A percentile compares a stretch with the other conserved stretches of the same genome.
Evolutionary conservation across 2,329 filamentous ascomycete species (phyloP).

Genomic region (Colletotrichum sp.): DNA sequence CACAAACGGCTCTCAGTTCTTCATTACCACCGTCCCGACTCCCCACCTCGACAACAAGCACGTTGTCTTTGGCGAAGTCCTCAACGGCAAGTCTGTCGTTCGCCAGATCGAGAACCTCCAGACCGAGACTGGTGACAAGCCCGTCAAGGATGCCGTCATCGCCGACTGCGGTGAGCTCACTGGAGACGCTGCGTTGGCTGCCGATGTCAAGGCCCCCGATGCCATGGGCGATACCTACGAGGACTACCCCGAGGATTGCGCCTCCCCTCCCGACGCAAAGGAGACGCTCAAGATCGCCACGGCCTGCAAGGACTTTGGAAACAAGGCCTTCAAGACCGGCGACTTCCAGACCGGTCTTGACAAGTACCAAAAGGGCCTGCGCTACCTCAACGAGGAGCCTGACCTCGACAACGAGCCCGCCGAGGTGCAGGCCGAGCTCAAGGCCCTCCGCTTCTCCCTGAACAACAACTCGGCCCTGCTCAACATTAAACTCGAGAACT

Average conservation of each 20-base stretch:
- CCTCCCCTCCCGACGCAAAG: conserved; percentile 64
- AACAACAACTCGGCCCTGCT: conserved; percentile 90
- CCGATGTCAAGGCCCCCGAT: conserved; percentile 74
- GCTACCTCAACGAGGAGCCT: conserved; percentile 87
- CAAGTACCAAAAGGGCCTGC: conserved; percentile 93
- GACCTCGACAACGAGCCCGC: conserved; percentile 74
- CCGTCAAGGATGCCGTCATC: conserved; percentile 74
- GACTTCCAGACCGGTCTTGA: conserved; percentile 74
- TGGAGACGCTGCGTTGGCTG: conserved; percentile 70
- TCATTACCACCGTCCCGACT: conserved; percentile 94
- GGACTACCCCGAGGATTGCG: conserved; percentile 91
- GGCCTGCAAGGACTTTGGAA: conserved; percentile 90
- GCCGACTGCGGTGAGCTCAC: conserved; percentile 85
- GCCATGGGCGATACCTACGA: conserved; percentile 89
- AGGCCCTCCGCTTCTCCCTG: conserved; percentile 78
- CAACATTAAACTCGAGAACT: conserved; percentile 79
- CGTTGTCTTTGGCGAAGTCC: conserved; percentile 94
- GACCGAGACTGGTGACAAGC: conserved; percentile 80
- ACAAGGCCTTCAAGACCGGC: conserved; percentile 86
- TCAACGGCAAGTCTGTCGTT: conserved; percentile 89
- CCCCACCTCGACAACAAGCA: conserved; percentile 96
- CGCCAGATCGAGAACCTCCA: conserved; percentile 87
- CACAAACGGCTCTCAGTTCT: conserved; percentile 98
- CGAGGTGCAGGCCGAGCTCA: conserved; percentile 69
- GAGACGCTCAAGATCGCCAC: conserved; percentile 79